Percentiles rank a stretch among this genome's conserved stretches.
These are phyloP conservation scores for Sambucus nigra DNA, from an alignment of 129 eudicot species.

Conservation along the genomic window DNA sequence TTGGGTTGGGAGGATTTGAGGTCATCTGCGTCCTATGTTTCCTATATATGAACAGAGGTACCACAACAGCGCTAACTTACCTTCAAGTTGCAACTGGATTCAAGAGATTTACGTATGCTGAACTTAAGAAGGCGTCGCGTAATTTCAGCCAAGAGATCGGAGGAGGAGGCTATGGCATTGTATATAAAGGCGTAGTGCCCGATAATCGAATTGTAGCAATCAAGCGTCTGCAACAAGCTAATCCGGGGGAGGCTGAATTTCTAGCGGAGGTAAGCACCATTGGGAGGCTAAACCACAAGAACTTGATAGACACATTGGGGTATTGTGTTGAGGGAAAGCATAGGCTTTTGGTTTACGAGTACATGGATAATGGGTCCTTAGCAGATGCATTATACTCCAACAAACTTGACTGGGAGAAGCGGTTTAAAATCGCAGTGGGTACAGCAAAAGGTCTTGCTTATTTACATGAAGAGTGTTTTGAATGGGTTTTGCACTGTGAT, in stretches of 20 bases:
- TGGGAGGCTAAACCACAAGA: slow-evolving; percentile 13
- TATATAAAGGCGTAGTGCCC: slow-evolving; percentile 2
- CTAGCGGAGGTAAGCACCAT: no score
- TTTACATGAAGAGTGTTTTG: slow-evolving; percentile 13
- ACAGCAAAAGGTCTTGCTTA: no score
- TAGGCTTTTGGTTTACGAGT: no score
- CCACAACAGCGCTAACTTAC: no score
- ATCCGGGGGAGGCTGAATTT: slow-evolving; percentile 13
- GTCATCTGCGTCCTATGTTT: no score
- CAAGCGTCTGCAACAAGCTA: not conserved
- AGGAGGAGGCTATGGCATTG: slow-evolving; percentile 3
- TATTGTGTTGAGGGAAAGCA: no score
- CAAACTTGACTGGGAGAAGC: slow-evolving; percentile 1
- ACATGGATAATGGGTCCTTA: slow-evolving; percentile 10
- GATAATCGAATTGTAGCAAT: slow-evolving; percentile 9
- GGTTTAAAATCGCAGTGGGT: slow-evolving; percentile 8
- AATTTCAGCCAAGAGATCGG: slow-evolving; percentile 8
- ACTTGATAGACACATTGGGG: slow-evolving; percentile 7
- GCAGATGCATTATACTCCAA: slow-evolving; percentile 2
- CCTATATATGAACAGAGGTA: no score
- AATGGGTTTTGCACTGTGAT: no score
- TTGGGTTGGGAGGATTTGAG: not conserved
- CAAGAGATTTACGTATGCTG: slow-evolving; percentile 6
- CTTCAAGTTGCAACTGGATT: no score
- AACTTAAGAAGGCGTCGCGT: not conserved